phyloP scores from a whole-genome alignment of 805 yeast genomes.

The Hanseniaspora vineae region DNA sequence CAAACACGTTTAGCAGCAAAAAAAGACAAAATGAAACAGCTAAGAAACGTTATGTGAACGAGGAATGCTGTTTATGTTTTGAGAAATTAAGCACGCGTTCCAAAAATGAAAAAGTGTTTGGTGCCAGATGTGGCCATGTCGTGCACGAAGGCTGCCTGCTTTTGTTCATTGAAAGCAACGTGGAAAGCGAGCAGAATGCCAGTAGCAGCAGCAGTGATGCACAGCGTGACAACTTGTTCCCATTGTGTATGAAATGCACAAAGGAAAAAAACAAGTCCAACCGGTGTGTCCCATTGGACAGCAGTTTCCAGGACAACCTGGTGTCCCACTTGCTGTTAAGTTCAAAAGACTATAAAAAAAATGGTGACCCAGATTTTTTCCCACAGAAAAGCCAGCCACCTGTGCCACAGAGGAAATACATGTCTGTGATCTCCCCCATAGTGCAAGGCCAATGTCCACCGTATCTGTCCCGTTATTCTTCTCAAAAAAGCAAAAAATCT shows the following conservation, averaged over 20 bases:
- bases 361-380: too few species aligned
- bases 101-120: slow-evolving; percentile 32
- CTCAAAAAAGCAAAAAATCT: background rate
- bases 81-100: slow-evolving; percentile 35
- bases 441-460: too few species aligned
- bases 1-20: background rate
- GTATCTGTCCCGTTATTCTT: background rate
- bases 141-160: slow-evolving; percentile 47
- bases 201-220: too few species aligned
- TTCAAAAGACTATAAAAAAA: too few species aligned
- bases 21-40: slow-evolving; percentile 14
- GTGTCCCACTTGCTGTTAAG: background rate
- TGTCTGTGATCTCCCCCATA: too few species aligned
- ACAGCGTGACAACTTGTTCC: background rate
- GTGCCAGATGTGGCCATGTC: slow-evolving; percentile 40
- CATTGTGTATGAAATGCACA: background rate
- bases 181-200: background rate
- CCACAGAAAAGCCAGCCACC: too few species aligned
- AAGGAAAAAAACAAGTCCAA: background rate
- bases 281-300: background rate
- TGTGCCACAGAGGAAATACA: background rate
- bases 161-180: slow-evolving; percentile 23
- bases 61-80: slow-evolving; percentile 32
- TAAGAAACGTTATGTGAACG: slow-evolving; percentile 7
- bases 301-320: background rate